Conservation (phyloP, 1,284 basidiomycete genomes). For the Crucibulum parvulum region DNA sequence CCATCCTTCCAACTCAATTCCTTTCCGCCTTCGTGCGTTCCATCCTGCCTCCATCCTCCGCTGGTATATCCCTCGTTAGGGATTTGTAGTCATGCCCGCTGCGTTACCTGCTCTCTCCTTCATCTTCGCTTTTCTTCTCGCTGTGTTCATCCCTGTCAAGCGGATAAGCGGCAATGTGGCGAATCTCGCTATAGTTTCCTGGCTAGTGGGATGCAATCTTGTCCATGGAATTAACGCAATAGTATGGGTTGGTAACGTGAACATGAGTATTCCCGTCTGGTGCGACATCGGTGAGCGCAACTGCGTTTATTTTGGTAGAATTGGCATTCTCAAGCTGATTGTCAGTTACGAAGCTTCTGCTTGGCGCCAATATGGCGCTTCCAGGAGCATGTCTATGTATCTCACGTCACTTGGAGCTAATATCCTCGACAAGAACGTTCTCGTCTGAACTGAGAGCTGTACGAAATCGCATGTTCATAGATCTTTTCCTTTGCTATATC, state of each 20-base stretch:
- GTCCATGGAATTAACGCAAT: conserved; percentile 61
- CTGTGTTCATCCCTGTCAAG: conserved; percentile 49
- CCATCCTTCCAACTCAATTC: conserved; percentile 67
- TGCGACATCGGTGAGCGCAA: conserved; percentile 68
- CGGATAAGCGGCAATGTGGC: conserved; percentile 61
- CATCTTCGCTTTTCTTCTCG: conserved; percentile 48
- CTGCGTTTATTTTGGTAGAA: background rate
- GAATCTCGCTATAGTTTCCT: conserved; percentile 61
- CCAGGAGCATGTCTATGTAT: conserved; percentile 67
- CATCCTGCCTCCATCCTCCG: conserved; percentile 69
- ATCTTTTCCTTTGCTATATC: conserved; percentile 58
- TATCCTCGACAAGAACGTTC: conserved; percentile 46
- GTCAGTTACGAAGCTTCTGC: conserved; percentile 45
- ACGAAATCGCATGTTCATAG: conserved; percentile 47
- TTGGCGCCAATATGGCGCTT: conserved; percentile 58
- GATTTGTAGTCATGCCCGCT: conserved; percentile 47
- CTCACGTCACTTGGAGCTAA: conserved; percentile 49
- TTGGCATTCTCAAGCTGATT: conserved; percentile 16
- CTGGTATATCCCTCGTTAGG: conserved; percentile 47
- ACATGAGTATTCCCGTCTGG: conserved; percentile 58
- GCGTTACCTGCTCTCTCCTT: conserved; percentile 57
- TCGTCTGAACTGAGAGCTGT: conserved; percentile 35
- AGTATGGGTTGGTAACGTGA: conserved; percentile 59
- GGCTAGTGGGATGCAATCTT: conserved; percentile 61
- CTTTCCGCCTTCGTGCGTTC: conserved; percentile 34